A percentile compares a stretch with the other conserved stretches of the same genome.
Evolutionary conservation across 352 stramenopile genomes (phyloP).

Genomic region (Globisporangium sylvaticum): DNA sequence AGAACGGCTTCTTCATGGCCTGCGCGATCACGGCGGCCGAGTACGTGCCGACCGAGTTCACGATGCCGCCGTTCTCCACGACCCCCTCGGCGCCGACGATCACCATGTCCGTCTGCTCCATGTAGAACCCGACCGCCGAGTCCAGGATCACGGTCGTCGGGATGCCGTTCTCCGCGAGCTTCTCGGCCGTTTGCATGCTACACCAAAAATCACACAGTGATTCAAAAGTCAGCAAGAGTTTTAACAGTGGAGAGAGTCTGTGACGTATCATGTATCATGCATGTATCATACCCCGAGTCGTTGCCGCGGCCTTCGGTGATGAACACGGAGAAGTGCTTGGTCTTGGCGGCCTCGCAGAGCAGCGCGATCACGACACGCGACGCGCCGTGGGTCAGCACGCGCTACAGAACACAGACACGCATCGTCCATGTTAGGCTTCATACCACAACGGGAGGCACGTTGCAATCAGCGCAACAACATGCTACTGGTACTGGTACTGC

Average conservation of each 20-base stretch:
- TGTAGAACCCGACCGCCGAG: conserved; percentile 93
- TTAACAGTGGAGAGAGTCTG: neutral
- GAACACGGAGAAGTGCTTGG: conserved; percentile 92
- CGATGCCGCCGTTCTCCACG: conserved; percentile 96
- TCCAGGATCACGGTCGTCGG: conserved; percentile 95
- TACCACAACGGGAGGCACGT: too few species aligned
- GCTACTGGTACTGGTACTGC: too few species aligned
- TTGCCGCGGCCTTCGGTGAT: conserved; percentile 92
- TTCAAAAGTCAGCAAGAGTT: neutral
- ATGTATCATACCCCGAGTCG: conserved; percentile 75
- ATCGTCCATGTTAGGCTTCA: too few species aligned
- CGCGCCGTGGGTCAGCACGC: conserved; percentile 93
- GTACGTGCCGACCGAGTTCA: conserved; percentile 98
- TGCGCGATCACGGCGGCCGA: conserved; percentile 92
- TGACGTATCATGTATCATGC: neutral
- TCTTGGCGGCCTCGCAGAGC: conserved; percentile 88
- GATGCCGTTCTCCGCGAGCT: conserved; percentile 87
- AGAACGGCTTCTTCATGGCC: conserved; percentile 96
- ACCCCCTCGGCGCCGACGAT: conserved; percentile 95
- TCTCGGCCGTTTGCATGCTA: conserved; percentile 66
- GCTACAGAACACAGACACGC: conserved; percentile 30
- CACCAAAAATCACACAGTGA: conserved; percentile 3
- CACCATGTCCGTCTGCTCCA: conserved; percentile 95
- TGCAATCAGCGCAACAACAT: too few species aligned
- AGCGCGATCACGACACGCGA: conserved; percentile 91